Conservation (phyloP, 441 rosid genomes). For the Daphne laureola region DNA sequence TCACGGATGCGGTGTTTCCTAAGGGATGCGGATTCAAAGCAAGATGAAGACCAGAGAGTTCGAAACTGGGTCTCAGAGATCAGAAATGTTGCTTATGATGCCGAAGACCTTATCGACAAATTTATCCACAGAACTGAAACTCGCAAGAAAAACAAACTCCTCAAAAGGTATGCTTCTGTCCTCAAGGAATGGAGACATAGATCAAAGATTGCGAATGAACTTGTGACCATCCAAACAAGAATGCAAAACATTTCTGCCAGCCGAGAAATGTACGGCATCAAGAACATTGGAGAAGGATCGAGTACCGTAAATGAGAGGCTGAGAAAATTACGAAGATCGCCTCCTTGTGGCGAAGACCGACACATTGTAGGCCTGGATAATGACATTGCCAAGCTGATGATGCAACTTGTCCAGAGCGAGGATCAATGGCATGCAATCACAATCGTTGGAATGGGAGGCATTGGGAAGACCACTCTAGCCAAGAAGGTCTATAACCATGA, state of each 20-base stretch:
- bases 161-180: conserved; percentile 2
- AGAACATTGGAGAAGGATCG: conserved; percentile 6
- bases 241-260: conserved; percentile 7
- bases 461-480: conserved; percentile 18
- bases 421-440: conserved; percentile 13
- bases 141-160: background rate
- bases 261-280: conserved; percentile 5
- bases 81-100: conserved; percentile 16
- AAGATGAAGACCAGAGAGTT: conserved; percentile 9
- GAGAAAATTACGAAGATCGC: conserved; percentile 11
- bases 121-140: background rate
- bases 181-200: conserved; percentile 10
- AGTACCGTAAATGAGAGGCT: conserved; percentile 9
- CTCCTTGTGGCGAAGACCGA: conserved; percentile 14
- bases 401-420: conserved; percentile 6
- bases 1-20: conserved; percentile 18
- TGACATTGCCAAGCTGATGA: conserved; percentile 4
- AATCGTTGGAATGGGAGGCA: conserved; percentile 16
- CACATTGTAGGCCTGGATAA: conserved; percentile 16
- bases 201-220: conserved; percentile 9
- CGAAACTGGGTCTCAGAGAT: conserved; percentile 12
- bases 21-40: conserved; percentile 20
- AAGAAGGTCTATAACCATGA: conserved; percentile 9
- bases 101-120: conserved; percentile 17
- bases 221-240: conserved; percentile 8